Percentiles rank a stretch among this genome's conserved stretches.
phyloP scores from a whole-genome alignment of 169 alveolate species.

The Babesia bovis region DNA sequence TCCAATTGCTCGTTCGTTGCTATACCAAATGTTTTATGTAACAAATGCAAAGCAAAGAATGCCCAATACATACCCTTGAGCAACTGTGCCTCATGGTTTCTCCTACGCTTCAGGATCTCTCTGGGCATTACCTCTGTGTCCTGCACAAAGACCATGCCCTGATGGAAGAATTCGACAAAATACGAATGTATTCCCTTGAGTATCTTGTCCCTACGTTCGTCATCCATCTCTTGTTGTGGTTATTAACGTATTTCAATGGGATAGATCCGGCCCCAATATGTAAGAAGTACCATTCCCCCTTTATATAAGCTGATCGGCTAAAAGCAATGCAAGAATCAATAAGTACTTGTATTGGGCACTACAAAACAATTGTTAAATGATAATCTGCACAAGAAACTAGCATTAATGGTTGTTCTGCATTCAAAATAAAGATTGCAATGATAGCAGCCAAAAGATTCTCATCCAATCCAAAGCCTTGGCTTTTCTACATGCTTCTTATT shows the following conservation, averaged over 20 bases:
- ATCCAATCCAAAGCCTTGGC: no score
- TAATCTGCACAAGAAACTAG: no score
- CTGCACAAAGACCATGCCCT: conserved; percentile 1
- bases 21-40: neutral
- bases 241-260: no score
- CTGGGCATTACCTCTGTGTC: conserved; percentile 34
- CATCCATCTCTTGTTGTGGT: conserved; percentile 24
- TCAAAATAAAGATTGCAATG: no score
- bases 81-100: neutral
- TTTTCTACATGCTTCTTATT: no score
- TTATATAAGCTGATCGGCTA: no score
- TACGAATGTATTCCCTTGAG: conserved; percentile 7
- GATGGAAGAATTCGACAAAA: conserved; percentile 6
- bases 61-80: conserved; percentile 47
- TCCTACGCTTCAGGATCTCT: neutral
- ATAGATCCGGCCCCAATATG: neutral
- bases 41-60: conserved; percentile 15
- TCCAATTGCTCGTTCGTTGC: conserved; percentile 18
- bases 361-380: no score
- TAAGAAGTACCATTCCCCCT: neutral
- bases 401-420: no score
- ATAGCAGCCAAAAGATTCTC: no score
- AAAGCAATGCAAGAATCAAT: no score
- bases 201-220: conserved; percentile 8
- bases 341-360: no score